Evolutionary conservation across 129 eudicot species (phyloP).

Genomic region (Sambucus nigra): DNA sequence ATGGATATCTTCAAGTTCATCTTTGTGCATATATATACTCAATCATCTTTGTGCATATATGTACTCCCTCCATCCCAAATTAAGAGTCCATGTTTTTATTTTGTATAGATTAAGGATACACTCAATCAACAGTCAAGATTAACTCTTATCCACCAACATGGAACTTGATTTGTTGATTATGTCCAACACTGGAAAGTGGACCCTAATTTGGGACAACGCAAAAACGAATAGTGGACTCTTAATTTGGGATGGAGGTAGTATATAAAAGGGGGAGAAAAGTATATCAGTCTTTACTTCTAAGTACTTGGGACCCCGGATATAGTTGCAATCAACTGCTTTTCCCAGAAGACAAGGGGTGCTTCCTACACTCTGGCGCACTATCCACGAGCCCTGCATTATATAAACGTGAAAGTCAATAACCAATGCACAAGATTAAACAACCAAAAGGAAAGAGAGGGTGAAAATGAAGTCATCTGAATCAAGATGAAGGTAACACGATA

Average conservation of each 20-base stretch:
- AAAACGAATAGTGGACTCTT: no score
- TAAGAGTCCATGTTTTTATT: background rate
- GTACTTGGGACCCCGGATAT: slow-evolving; percentile 88
- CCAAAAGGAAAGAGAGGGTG: no score
- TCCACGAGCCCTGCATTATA: slow-evolving; percentile 98
- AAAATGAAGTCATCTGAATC: no score
- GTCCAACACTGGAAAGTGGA: no score
- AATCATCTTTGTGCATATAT: no score
- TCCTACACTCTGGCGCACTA: slow-evolving; percentile 98
- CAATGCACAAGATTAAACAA: no score
- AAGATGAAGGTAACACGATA: no score
- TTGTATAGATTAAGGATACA: background rate
- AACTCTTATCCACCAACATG: no score
- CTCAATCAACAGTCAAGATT: background rate
- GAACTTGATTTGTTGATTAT: no score
- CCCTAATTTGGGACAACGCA: background rate
- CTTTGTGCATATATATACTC: background rate
- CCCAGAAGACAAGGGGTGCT: slow-evolving; percentile 97
- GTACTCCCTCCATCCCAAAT: background rate
- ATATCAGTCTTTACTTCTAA: slow-evolving; percentile 70
- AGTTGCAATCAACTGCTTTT: slow-evolving; percentile 97
- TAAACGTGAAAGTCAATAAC: no score
- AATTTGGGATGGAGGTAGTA: no score
- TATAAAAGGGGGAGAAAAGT: background rate
- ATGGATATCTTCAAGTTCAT: background rate